Conservation (phyloP, 2,329 filamentous ascomycete genomes). For the Botrytis squamosa region DNA sequence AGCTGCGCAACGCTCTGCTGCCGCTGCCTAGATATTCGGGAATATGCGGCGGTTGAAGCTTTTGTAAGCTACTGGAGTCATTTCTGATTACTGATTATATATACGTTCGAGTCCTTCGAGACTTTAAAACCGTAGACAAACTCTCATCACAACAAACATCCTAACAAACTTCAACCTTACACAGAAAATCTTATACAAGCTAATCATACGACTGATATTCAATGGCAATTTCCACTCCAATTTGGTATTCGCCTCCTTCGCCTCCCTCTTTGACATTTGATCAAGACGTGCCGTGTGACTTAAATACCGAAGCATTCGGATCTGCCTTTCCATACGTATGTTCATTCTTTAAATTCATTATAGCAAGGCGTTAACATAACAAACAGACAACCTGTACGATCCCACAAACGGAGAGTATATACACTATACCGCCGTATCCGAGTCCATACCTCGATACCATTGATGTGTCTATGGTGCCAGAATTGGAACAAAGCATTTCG, state of each 20-base stretch:
- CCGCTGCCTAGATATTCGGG: constrained; percentile 7
- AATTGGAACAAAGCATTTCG: constrained; percentile 16
- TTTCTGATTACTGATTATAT: constrained; percentile 22
- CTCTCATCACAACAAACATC: not conserved
- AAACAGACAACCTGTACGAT: constrained; percentile 10
- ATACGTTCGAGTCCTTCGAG: constrained; percentile 15
- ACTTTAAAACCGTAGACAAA: not conserved
- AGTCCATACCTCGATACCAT: constrained; percentile 15
- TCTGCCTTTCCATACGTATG: constrained; percentile 17
- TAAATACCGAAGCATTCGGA: constrained; percentile 10
- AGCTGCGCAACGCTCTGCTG: constrained; percentile 1
- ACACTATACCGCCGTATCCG: constrained; percentile 17
- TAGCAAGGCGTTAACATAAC: not conserved
- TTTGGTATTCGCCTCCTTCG: constrained; percentile 18
- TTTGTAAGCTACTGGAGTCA: not conserved
- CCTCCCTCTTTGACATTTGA: constrained; percentile 16
- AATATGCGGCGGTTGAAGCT: not conserved
- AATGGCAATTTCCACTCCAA: constrained; percentile 15
- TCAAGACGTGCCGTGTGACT: constrained; percentile 13
- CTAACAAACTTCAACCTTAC: not conserved
- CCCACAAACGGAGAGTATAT: constrained; percentile 7
- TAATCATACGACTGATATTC: not conserved
- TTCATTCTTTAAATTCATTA: not conserved
- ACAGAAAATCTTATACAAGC: not conserved
- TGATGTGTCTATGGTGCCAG: constrained; percentile 1